These are phyloP conservation scores for Samsoniella hepiali DNA, from an alignment of 2,329 filamentous ascomycete species.

Conservation along the genomic window DNA sequence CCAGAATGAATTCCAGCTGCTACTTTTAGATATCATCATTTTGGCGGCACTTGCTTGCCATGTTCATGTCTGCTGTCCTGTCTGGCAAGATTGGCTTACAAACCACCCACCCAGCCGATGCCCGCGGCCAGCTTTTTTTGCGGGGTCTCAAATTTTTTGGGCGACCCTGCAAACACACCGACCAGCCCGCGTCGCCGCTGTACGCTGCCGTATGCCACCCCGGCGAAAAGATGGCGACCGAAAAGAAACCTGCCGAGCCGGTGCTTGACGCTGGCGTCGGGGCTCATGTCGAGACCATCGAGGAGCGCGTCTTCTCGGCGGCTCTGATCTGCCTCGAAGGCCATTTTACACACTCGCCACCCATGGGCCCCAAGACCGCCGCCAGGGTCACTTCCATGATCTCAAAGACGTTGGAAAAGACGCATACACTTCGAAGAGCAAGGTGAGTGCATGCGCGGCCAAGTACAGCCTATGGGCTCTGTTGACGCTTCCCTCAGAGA, in stretches of 20 bases:
- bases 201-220: neutral
- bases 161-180: slow-evolving; percentile 6
- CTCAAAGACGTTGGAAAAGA: slow-evolving; percentile 60
- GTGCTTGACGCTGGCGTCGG: slow-evolving; percentile 22
- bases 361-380: slow-evolving; percentile 56
- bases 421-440: slow-evolving; percentile 57
- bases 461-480: no score
- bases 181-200: neutral
- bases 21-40: neutral
- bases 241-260: slow-evolving; percentile 16
- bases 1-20: no score
- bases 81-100: neutral
- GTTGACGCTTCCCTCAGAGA: slow-evolving; percentile 42
- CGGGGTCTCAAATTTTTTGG: slow-evolving; percentile 19
- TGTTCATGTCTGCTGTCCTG: neutral
- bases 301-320: slow-evolving; percentile 60
- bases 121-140: slow-evolving; percentile 19
- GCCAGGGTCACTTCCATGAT: slow-evolving; percentile 56
- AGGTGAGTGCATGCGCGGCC: slow-evolving; percentile 39
- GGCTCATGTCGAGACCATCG: slow-evolving; percentile 47
- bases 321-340: slow-evolving; percentile 60
- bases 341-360: slow-evolving; percentile 55
- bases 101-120: neutral
- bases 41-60: neutral
- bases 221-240: neutral